Percentiles rank a stretch among this genome's conserved stretches.
Evolutionary conservation across 164 flowering plant species (phyloP).

Genomic region (Macadamia integrifolia): DNA sequence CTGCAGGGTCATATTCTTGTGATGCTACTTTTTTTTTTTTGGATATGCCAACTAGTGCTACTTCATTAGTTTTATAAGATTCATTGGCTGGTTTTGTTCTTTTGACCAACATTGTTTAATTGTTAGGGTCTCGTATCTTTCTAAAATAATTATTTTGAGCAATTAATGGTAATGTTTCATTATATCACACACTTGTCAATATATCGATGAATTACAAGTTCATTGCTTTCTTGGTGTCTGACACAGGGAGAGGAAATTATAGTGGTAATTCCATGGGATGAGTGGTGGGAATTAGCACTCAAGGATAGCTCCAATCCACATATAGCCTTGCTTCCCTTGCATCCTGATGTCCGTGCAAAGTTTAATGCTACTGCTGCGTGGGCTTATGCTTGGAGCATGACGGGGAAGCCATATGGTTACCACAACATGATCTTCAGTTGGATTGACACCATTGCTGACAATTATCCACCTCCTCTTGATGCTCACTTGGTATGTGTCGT

Average conservation of each 20-base stretch:
- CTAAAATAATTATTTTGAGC: too few relatives aligned
- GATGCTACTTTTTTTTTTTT: background rate
- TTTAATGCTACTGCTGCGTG: conserved; percentile 74
- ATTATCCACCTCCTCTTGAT: conserved; percentile 95
- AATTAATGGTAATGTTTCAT: too few relatives aligned
- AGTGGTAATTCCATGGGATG: conserved; percentile 70
- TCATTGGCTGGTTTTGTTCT: too few relatives aligned
- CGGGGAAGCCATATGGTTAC: conserved; percentile 88
- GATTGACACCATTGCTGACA: conserved; percentile 83
- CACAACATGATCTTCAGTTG: conserved; percentile 97
- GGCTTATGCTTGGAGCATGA: conserved; percentile 74
- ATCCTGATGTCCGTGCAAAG: conserved; percentile 58
- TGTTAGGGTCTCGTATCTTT: too few relatives aligned
- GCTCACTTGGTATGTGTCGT: conserved; percentile 64
- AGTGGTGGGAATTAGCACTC: conserved; percentile 72
- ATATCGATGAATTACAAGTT: too few relatives aligned
- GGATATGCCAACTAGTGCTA: background rate
- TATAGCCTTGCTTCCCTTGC: conserved; percentile 67
- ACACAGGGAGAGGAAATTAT: conserved; percentile 80
- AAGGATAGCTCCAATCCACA: conserved; percentile 73
- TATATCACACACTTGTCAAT: background rate
- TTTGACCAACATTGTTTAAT: too few relatives aligned
- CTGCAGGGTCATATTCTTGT: background rate
- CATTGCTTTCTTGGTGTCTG: background rate
- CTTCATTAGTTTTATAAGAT: too few relatives aligned